Conservation (phyloP, 306 rosid species). For the Quercus engelmannii region DNA sequence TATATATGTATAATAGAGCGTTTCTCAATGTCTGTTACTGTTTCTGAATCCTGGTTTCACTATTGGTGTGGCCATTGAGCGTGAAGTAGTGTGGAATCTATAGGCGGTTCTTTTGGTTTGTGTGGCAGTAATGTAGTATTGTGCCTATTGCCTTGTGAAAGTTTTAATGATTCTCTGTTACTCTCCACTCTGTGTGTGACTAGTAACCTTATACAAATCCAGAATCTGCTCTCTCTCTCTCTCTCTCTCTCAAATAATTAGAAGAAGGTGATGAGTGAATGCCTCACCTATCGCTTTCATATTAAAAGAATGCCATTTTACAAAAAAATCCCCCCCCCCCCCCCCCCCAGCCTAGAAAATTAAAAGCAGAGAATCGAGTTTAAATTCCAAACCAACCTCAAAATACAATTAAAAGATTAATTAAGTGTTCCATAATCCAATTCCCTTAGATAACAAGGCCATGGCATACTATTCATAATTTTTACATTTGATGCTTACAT, state of each 20-base stretch:
- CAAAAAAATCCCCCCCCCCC: no score
- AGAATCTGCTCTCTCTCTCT: no score
- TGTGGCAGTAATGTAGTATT: not conserved
- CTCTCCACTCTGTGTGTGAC: not conserved
- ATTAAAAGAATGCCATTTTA: no score
- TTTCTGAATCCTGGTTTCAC: constrained; percentile 2
- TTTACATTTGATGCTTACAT: no score
- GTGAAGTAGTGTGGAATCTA: not conserved
- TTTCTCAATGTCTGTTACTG: not conserved
- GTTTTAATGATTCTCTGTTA: not conserved
- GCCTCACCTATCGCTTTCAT: no score
- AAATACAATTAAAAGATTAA: no score
- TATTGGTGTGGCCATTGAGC: constrained; percentile 14
- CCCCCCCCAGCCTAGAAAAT: no score
- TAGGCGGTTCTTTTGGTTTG: not conserved
- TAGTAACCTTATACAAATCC: not conserved
- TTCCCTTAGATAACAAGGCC: no score
- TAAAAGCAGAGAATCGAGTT: no score
- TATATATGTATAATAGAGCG: not conserved
- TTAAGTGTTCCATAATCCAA: no score
- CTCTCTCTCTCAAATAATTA: not conserved
- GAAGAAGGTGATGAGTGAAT: not conserved
- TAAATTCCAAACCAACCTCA: no score
- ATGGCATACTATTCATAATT: no score
- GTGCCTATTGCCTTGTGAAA: not conserved